Conservation (phyloP, 768 basidiomycete genomes). For the Sarcodon aspratus region DNA sequence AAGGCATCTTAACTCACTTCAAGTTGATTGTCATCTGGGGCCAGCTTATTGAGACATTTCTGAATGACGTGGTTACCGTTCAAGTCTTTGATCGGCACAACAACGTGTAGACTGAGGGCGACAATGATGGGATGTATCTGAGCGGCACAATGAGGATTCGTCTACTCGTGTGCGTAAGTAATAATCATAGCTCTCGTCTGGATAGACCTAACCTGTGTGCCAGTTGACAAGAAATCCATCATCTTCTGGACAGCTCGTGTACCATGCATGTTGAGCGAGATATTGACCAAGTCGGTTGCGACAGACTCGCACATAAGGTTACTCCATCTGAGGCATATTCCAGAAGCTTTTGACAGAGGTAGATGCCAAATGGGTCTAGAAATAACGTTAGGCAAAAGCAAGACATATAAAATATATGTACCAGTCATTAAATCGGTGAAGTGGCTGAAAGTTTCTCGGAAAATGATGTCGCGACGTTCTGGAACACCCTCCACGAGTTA, state of each 20-base stretch:
- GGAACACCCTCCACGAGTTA: conserved; percentile 95
- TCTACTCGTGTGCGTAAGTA: conserved; percentile 49
- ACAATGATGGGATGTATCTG: conserved; percentile 97
- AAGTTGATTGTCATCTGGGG: conserved; percentile 98
- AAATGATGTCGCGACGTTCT: conserved; percentile 98
- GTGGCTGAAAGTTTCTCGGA: conserved; percentile 94
- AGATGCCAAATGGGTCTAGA: conserved; percentile 96
- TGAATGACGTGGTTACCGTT: conserved; percentile 98
- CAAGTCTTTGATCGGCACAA: conserved; percentile 97
- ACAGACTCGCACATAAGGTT: conserved; percentile 97
- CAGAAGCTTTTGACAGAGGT: conserved; percentile 94
- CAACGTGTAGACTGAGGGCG: conserved; percentile 94
- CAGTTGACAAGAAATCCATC: conserved; percentile 97
- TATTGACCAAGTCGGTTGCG: conserved; percentile 93
- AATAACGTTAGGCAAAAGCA: conserved; percentile 1
- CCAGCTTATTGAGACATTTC: conserved; percentile 96
- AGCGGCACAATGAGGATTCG: conserved; percentile 72
- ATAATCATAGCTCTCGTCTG: conserved; percentile 22
- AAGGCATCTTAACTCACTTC: conserved; percentile 25
- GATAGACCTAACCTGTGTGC: conserved; percentile 67
- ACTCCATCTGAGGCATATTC: conserved; percentile 95
- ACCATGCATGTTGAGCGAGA: conserved; percentile 99
- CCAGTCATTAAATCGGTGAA: conserved; percentile 98
- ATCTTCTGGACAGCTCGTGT: conserved; percentile 99
- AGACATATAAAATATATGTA: conserved; percentile 19